phyloP scores from a whole-genome alignment of 768 basidiomycete genomes.

The Psilocybe cubensis region DNA sequence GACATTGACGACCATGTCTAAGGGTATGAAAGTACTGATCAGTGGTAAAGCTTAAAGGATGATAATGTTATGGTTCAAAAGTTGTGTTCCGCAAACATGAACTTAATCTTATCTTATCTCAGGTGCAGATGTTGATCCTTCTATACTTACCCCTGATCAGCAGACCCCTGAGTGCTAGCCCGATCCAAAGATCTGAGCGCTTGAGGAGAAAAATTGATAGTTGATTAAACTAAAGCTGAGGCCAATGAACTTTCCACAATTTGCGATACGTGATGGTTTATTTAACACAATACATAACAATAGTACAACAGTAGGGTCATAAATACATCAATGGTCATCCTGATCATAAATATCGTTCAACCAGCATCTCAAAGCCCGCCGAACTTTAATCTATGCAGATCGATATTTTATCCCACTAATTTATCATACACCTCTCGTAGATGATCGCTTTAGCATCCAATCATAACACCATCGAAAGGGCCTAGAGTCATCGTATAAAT shows the following conservation, averaged over 20 bases:
- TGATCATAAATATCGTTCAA: not conserved
- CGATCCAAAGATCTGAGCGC: too few relatives aligned
- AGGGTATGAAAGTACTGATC: not conserved
- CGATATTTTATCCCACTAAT: not conserved
- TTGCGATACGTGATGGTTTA: too few relatives aligned
- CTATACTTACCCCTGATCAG: too few relatives aligned
- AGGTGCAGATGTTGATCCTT: too few relatives aligned
- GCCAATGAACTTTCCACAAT: too few relatives aligned
- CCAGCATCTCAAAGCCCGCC: too few relatives aligned
- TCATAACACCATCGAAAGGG: slow-evolving; percentile 18
- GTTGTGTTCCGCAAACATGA: not conserved
- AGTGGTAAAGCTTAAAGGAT: too few relatives aligned
- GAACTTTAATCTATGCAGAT: not conserved
- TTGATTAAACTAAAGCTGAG: too few relatives aligned
- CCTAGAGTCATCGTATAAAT: slow-evolving; percentile 3
- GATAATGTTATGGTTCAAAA: not conserved
- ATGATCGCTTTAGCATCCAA: slow-evolving; percentile 11
- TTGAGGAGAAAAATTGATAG: too few relatives aligned
- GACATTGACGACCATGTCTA: slow-evolving; percentile 54
- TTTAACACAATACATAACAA: not conserved
- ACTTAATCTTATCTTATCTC: slow-evolving; percentile 10
- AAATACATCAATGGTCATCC: not conserved
- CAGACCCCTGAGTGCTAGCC: too few relatives aligned
- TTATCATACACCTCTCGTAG: not conserved
- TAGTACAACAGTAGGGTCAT: not conserved